Evolutionary conservation across 768 basidiomycete species (phyloP).

Genomic region (Tylopilus sp.): DNA sequence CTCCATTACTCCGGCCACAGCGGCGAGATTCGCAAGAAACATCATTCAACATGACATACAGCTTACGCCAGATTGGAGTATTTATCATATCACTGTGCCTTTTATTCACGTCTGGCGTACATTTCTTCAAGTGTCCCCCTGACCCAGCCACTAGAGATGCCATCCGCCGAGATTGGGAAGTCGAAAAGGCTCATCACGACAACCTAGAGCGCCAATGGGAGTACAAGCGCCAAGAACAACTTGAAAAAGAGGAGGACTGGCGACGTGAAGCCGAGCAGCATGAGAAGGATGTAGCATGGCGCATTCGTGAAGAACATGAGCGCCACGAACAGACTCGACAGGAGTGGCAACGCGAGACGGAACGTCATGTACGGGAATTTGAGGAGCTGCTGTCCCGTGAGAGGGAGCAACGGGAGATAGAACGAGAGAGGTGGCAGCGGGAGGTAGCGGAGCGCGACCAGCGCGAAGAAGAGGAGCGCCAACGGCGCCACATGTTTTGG

Average conservation of each 20-base stretch:
- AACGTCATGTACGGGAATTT: not conserved
- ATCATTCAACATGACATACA: not conserved
- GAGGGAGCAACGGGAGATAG: not conserved
- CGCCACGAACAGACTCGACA: slow-evolving; percentile 3
- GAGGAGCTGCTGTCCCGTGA: slow-evolving; percentile 9
- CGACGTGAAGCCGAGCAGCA: not conserved
- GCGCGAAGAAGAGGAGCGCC: slow-evolving; percentile 24
- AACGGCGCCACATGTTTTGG: slow-evolving; percentile 23
- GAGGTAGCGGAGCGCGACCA: slow-evolving; percentile 16
- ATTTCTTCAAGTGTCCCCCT: slow-evolving; percentile 3
- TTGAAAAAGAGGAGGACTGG: slow-evolving; percentile 2
- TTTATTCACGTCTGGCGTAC: not conserved
- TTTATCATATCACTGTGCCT: not conserved
- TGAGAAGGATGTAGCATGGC: not conserved
- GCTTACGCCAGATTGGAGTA: not conserved
- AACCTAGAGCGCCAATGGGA: not conserved
- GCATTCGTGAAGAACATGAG: not conserved
- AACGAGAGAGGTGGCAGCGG: slow-evolving; percentile 10
- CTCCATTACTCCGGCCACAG: slow-evolving; percentile 4
- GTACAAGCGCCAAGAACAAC: not conserved
- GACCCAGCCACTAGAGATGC: slow-evolving; percentile 2
- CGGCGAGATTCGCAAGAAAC: no score
- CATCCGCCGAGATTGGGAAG: slow-evolving; percentile 8
- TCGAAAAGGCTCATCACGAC: slow-evolving; percentile 1
- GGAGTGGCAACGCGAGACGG: slow-evolving; percentile 6